These are phyloP conservation scores for Penicillium antarcticum DNA, from an alignment of 495 filamentous ascomycete genomes.

Conservation along the genomic window DNA sequence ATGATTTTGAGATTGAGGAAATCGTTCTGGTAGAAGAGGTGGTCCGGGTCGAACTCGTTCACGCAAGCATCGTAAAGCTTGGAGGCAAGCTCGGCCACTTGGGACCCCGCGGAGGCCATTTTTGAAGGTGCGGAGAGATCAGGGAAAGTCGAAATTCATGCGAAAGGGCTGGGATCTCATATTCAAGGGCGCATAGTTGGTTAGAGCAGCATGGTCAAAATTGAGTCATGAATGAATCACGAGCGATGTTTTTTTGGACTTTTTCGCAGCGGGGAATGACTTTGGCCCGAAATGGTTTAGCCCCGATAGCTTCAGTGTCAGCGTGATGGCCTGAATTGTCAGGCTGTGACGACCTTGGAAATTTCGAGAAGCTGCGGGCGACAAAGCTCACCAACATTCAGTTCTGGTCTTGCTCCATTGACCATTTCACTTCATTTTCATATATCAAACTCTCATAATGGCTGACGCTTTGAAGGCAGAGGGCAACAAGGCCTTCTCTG, in stretches of 20 bases:
- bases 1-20: constrained; percentile 59
- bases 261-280: constrained; percentile 27
- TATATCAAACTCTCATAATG: constrained; percentile 30
- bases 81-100: constrained; percentile 38
- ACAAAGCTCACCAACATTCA: constrained; percentile 19
- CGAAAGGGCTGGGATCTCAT: constrained; percentile 16
- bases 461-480: constrained; percentile 79
- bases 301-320: constrained; percentile 17
- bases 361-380: constrained; percentile 48
- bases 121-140: constrained; percentile 14
- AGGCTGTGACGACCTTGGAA: constrained; percentile 29
- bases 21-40: constrained; percentile 65
- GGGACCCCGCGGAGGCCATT: constrained; percentile 37
- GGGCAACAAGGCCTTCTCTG: constrained; percentile 96
- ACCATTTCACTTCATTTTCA: constrained; percentile 1
- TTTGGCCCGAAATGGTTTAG: constrained; percentile 26
- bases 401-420: constrained; percentile 6
- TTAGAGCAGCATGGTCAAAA: constrained; percentile 21
- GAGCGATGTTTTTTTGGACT: constrained; percentile 30
- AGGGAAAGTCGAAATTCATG: constrained; percentile 17
- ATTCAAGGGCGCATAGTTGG: constrained; percentile 21
- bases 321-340: constrained; percentile 28
- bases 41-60: constrained; percentile 39
- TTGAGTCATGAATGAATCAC: constrained; percentile 22
- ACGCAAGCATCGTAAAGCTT: constrained; percentile 44